These are phyloP conservation scores for Podaxis pistillaris DNA, from an alignment of 768 basidiomycete genomes.

Conservation along the genomic window DNA sequence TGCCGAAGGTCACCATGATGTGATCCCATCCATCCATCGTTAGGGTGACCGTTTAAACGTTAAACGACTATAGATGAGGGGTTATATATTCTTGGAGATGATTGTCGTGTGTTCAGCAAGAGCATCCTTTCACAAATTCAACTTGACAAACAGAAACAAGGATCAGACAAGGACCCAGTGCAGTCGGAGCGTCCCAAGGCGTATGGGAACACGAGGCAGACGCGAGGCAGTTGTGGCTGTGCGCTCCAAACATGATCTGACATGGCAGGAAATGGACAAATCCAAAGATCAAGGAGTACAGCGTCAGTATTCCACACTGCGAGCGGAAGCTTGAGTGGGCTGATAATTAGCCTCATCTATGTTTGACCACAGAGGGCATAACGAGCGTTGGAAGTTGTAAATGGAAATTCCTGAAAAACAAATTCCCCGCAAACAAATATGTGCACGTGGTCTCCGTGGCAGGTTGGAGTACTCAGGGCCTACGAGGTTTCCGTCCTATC, in stretches of 20 bases:
- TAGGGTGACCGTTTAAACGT: too few species aligned
- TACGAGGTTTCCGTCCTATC: not conserved
- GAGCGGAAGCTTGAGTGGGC: not conserved
- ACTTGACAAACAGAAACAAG: too few species aligned
- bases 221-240: slow-evolving; percentile 2
- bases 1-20: too few species aligned
- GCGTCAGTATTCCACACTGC: not conserved
- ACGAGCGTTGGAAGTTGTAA: not conserved
- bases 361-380: not conserved
- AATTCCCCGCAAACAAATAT: slow-evolving; percentile 4
- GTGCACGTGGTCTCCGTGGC: slow-evolving; percentile 10
- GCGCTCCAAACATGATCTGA: not conserved
- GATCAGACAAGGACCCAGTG: not conserved
- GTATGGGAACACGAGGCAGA: not conserved
- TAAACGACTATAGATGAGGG: too few species aligned
- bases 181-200: not conserved
- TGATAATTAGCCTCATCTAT: not conserved
- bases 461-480: not conserved
- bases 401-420: not conserved
- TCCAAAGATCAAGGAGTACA: not conserved
- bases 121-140: not conserved
- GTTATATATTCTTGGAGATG: too few species aligned
- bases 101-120: not conserved
- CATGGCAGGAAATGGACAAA: not conserved
- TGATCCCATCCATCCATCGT: too few species aligned